Evolutionary conservation across 805 yeast species (phyloP).

Genomic region (Nakazawaea holstii): DNA sequence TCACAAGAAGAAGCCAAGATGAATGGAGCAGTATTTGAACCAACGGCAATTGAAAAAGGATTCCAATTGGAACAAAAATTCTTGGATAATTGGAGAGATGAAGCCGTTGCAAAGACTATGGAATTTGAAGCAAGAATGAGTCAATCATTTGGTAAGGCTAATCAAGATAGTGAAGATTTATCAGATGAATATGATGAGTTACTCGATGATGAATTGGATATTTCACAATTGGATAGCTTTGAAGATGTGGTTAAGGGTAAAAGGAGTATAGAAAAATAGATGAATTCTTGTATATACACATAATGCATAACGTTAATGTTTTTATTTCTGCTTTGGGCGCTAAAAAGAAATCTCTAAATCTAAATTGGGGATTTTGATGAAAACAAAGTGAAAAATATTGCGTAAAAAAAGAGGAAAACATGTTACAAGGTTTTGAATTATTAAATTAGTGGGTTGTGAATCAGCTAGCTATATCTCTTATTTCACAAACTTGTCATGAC

Average conservation of each 20-base stretch:
- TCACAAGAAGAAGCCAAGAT: slow-evolving; percentile 79
- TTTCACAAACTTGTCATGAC: neutral
- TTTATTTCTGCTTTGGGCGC: neutral
- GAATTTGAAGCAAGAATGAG: slow-evolving; percentile 39
- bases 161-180: slow-evolving; percentile 12
- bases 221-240: neutral
- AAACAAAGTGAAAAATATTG: neutral
- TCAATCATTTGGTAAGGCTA: slow-evolving; percentile 10
- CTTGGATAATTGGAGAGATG: slow-evolving; percentile 67
- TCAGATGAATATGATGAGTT: too few species aligned
- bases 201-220: neutral
- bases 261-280: neutral
- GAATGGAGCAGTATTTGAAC: slow-evolving; percentile 74
- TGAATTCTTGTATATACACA: neutral
- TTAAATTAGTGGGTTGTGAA: too few species aligned
- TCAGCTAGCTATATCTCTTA: too few species aligned
- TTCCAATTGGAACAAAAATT: slow-evolving; percentile 64
- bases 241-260: slow-evolving; percentile 2
- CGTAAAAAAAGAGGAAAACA: neutral
- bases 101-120: slow-evolving; percentile 63
- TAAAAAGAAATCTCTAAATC: neutral
- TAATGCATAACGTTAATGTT: neutral
- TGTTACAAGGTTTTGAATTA: too few species aligned
- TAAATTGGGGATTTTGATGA: neutral
- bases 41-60: slow-evolving; percentile 61